Evolutionary conservation across 2,329 filamentous ascomycete species (phyloP), one percentile per base, ranked within the genome.

Genomic region (Cercospora sp.): DNA sequence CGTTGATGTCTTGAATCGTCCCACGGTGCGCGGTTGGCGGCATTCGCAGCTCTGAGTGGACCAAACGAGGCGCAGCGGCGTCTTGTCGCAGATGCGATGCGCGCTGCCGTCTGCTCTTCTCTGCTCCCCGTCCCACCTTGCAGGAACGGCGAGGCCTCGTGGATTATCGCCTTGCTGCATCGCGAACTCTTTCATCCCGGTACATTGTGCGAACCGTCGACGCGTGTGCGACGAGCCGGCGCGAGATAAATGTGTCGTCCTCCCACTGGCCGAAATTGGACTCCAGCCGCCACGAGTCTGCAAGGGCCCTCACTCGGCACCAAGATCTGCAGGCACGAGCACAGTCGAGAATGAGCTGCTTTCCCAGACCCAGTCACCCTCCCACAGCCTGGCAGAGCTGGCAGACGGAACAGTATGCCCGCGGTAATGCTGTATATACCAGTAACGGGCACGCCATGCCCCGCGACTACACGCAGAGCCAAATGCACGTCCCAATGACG

Each of bases 241-340:
- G 18, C 62, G 16, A 30, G 32, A 64, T 64, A 64, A 64, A 57
- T 64, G 62, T 37, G 28, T 64, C 49, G 26, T 37, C 49, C 13
- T 57, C 45, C 51, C 51, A 57, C 49, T 43, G 18, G 62, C 13
- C 34, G 6, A n/a, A 24, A 24, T 28, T 30, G 28, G 37, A 21
- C 43, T 65, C 55, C 65, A 66, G 58, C 30, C 55, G 65, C 65
- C 66, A 67, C 62, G 66, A 32, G 9, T 40, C 34, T 57, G 65
- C 65, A 61, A 53, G 64, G 21, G 34, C 49, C 45, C 18, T 55
- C 49, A 60, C 55, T 37, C 53, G 16, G 55, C 55, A 37, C 30
- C 55, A 57, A 32, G 16, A 51, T 60, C 60, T 45, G 49, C 51
- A 63, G 65, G 60, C 37, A 60, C 63, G 64, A 59, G 64, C 61